Base-by-base conservation (phyloP, 345 rosid genomes). In the Gossypium longicalyx region DNA sequence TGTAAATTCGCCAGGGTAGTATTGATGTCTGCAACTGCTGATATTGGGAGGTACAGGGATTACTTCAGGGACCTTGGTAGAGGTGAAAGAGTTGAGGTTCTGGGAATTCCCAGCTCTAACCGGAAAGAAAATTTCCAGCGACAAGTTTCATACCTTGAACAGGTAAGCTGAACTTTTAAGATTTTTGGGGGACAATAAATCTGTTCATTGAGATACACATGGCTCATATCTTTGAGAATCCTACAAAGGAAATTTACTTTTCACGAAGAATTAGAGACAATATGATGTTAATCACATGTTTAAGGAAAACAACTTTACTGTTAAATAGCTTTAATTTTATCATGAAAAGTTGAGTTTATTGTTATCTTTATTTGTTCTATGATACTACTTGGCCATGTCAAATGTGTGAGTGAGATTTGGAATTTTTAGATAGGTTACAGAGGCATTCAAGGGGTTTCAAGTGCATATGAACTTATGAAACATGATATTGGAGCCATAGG, bases 1-100 rank as follows among this genome's bases (percentile, higher is more conserved):
- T 74, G 59, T 27, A 53, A 65, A 47, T 70, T 78, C 49, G 72
- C 43, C 89, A 94, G 98, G 93, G 83, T 94, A 81, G 94, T 94
- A 51, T 83, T 94, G 84, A 94, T 94, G 98, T 94, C 98, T 81
- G 98, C 98, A 76, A 94, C 98, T 73, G 97, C 97, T 77, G 97
- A 94, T 83, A 90, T 89, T 77, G 67, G 82, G 77, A 87, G 91
- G 81, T 94, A 94, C 78, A 84, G 75, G 81, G 94, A 92, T 82
- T 94, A 89, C 85, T 94, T 94, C 79, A 91, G 84, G 80, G 92
- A 94, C 78, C 88, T 94, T 38, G 95, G 88, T 71, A 87, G 97
- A 84, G 93, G 85, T 77, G 98, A 94, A 80, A 86, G 97, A 70
- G 97, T 94, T 65, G 97, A 94, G 81, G 97, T 94, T 77, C 85